Base-by-base conservation (phyloP, 768 basidiomycete genomes). In the Dioszegia hungarica region DNA sequence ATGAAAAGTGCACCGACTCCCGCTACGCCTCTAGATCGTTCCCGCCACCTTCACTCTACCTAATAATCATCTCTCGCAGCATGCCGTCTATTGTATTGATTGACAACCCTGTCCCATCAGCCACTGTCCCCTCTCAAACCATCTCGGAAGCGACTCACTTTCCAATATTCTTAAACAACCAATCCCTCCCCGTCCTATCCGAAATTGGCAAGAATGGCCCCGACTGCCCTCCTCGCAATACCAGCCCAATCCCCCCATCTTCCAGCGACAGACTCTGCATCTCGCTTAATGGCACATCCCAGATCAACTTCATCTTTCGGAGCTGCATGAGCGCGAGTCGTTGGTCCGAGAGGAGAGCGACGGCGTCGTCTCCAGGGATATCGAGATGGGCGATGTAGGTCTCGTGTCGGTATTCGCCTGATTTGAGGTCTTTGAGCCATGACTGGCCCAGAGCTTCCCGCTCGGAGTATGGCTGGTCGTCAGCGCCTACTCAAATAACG, bases 401-500 rank as follows among this genome's bases (percentile, higher is more conserved):
- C 68, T 97, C 92, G 59, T 82, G 79, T 57, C 90, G 84, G 75
- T 87, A 98, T 15, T 84, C 81, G 10, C 94, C 95, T 56, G 65
- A 61, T 51, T 65, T 90, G 15, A 98, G 77, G 71, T 97, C 94
- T 77, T 85, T 89, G 82, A 98, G 86, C 94, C 95, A 98, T 66
- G 87, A 90, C 76, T 98, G 95, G 5, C 95, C 95, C 8, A 89
- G 78, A 0, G 93, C 90, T 74, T 95, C 93, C 5, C 92, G 86
- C 33, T 83, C 82, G 46, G 89, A 88, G 77, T 89, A 98, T 0
- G 94, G 85, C 90, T 94, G 52, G 52, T 51, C 20, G 24, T 59
- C 43, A 47, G 50, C 20, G 78, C 88, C 75, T 68, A 92, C 93
- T 60, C 86, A 81, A 39, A 98, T 78, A 39, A 98, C 87, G 5